phyloP scores from a whole-genome alignment of 495 filamentous ascomycete species.

The Cetradonia linearis region DNA sequence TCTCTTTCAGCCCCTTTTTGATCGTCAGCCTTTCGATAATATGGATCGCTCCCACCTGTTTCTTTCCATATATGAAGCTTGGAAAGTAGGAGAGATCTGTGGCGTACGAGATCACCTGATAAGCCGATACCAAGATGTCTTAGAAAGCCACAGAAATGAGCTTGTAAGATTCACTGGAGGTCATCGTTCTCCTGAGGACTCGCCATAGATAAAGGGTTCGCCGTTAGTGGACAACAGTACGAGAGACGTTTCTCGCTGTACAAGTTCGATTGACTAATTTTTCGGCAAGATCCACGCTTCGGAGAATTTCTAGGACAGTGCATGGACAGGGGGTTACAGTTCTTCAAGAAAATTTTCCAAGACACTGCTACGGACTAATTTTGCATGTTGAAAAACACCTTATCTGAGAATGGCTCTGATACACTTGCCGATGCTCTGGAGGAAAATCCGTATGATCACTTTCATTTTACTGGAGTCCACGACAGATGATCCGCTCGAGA shows the following conservation, averaged over 20 bases:
- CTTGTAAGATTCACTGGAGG: background rate
- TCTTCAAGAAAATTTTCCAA: background rate
- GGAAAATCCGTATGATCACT: no score
- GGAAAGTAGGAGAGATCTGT: slow-evolving; percentile 1
- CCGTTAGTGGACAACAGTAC: no score
- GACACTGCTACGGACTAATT: no score
- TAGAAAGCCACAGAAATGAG: background rate
- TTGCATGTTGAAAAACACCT: no score
- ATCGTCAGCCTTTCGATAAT: background rate
- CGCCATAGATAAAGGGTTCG: no score
- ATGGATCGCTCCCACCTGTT: background rate
- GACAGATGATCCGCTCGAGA: background rate
- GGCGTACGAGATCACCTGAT: slow-evolving; percentile 4
- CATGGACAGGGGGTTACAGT: background rate
- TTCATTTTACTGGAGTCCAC: background rate
- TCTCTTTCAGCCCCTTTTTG: background rate
- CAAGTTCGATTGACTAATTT: background rate
- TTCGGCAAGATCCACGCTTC: background rate
- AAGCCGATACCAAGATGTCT: background rate
- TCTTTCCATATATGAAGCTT: background rate
- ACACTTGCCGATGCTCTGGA: no score
- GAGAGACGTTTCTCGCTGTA: no score
- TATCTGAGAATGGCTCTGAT: no score
- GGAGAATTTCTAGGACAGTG: background rate
- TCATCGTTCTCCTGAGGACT: no score